These are phyloP conservation scores for Mycena polygramma DNA, from an alignment of 768 basidiomycete genomes.

Conservation along the genomic window DNA sequence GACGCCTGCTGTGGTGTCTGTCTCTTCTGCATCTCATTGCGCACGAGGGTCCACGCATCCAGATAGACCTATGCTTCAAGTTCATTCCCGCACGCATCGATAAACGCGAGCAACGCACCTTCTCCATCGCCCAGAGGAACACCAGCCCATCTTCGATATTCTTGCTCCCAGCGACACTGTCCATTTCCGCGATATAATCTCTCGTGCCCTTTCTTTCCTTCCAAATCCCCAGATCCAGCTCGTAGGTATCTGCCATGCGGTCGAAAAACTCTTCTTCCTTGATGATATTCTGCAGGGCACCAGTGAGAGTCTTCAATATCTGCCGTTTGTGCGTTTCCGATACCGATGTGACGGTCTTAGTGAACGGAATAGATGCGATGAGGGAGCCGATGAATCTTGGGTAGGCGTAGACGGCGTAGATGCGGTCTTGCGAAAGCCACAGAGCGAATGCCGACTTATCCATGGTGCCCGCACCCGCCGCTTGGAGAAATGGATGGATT, in stretches of 20 bases:
- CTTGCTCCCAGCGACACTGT: conserved; percentile 59
- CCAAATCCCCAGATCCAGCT: conserved; percentile 63
- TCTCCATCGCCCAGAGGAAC: conserved; percentile 86
- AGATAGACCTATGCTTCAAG: conserved; percentile 67
- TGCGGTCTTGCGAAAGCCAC: conserved; percentile 80
- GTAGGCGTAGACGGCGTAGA: conserved; percentile 82
- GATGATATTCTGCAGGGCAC: conserved; percentile 69
- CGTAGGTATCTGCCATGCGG: conserved; percentile 58
- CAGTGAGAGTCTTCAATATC: conserved; percentile 63
- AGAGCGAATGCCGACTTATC: conserved; percentile 61
- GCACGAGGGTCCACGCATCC: conserved; percentile 73
- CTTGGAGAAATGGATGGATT: conserved; percentile 68
- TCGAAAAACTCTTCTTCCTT: conserved; percentile 73
- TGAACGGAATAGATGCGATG: conserved; percentile 71
- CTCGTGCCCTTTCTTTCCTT: conserved; percentile 70
- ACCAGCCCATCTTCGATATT: conserved; percentile 73
- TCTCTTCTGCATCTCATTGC: conserved; percentile 34
- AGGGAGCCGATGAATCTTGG: conserved; percentile 78
- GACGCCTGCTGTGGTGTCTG: conserved; percentile 14
- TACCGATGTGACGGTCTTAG: conserved; percentile 46
- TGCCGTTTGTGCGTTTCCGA: conserved; percentile 55
- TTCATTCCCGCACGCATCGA: background rate
- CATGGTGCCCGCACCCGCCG: conserved; percentile 68
- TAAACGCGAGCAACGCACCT: conserved; percentile 53
- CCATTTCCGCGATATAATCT: conserved; percentile 82